These are phyloP conservation scores for Verticillium zaregamsianum DNA, from an alignment of 2,329 filamentous ascomycete species.

Conservation along the genomic window DNA sequence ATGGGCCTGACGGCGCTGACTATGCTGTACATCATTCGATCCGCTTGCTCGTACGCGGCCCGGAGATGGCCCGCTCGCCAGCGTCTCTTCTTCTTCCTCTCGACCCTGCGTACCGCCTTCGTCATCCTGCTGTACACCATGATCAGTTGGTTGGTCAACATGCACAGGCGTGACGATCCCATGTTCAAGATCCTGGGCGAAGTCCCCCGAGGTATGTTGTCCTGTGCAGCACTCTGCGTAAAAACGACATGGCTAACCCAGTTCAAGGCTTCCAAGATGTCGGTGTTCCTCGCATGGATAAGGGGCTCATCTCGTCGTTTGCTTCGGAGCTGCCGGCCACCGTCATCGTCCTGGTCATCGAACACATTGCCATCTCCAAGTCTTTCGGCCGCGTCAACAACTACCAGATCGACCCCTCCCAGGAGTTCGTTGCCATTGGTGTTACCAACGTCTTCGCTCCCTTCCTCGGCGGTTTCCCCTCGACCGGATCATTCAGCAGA, in stretches of 20 bases:
- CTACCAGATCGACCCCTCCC: slow-evolving; percentile 91
- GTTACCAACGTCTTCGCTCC: slow-evolving; percentile 86
- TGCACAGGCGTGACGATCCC: slow-evolving; percentile 57
- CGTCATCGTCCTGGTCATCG: slow-evolving; percentile 91
- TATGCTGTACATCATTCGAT: slow-evolving; percentile 74
- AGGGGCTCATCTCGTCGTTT: slow-evolving; percentile 63
- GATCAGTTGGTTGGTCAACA: slow-evolving; percentile 83
- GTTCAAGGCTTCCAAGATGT: slow-evolving; percentile 69
- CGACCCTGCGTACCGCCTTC: slow-evolving; percentile 84
- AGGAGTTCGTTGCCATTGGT: slow-evolving; percentile 93
- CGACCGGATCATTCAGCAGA: slow-evolving; percentile 91
- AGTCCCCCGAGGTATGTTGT: slow-evolving; percentile 58
- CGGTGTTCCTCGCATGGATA: slow-evolving; percentile 65
- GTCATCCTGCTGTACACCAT: slow-evolving; percentile 89
- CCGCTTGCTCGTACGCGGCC: slow-evolving; percentile 58
- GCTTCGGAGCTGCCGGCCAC: slow-evolving; percentile 72
- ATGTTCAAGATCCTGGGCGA: slow-evolving; percentile 69
- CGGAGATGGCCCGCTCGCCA: slow-evolving; percentile 65
- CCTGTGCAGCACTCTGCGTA: too few relatives aligned
- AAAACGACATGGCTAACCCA: too few relatives aligned
- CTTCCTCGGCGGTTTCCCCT: slow-evolving; percentile 87
- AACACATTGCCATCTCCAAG: slow-evolving; percentile 96
- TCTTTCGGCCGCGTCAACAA: slow-evolving; percentile 95
- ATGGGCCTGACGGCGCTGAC: slow-evolving; percentile 81
- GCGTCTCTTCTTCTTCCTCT: slow-evolving; percentile 84